A percentile compares a stretch with the other conserved stretches of the same genome.
These are phyloP conservation scores for Plasmodium relictum DNA, from an alignment of 169 alveolate species.

Conservation along the genomic window DNA sequence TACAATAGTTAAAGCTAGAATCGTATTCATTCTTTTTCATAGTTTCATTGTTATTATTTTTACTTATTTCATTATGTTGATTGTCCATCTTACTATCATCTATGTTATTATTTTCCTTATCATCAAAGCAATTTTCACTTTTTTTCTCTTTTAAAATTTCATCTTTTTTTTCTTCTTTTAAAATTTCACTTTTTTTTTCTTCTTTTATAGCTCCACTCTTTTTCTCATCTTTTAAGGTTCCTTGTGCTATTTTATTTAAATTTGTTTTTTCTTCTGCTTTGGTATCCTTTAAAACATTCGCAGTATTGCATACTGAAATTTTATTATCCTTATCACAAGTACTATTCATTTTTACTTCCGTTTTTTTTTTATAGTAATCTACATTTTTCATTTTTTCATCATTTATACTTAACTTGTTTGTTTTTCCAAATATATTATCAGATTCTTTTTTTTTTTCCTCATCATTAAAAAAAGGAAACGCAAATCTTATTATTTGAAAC, in stretches of 20 bases:
- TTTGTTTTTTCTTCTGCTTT: background rate
- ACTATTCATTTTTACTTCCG: too few relatives aligned
- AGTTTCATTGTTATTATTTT: background rate
- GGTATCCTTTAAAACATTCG: background rate
- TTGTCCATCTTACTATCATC: background rate
- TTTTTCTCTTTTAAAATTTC: too few relatives aligned
- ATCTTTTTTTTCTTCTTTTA: too few relatives aligned
- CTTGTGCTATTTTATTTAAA: background rate
- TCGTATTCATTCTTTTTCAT: background rate
- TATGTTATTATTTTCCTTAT: background rate
- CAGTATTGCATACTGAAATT: too few relatives aligned
- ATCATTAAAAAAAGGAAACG: conserved; percentile 35
- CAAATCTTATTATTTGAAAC: conserved; percentile 30
- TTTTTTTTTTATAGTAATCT: too few relatives aligned
- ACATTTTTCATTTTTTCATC: background rate
- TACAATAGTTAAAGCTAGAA: conserved; percentile 1
- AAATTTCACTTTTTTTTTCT: too few relatives aligned
- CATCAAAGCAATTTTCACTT: background rate
- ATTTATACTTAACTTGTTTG: background rate
- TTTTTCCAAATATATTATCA: background rate
- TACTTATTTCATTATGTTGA: background rate
- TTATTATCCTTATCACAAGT: too few relatives aligned
- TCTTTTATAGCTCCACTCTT: background rate
- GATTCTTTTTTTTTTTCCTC: background rate
- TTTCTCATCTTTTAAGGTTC: background rate